These are phyloP conservation scores for Starmera amethionina DNA, from an alignment of 805 yeast species.

Conservation along the genomic window DNA sequence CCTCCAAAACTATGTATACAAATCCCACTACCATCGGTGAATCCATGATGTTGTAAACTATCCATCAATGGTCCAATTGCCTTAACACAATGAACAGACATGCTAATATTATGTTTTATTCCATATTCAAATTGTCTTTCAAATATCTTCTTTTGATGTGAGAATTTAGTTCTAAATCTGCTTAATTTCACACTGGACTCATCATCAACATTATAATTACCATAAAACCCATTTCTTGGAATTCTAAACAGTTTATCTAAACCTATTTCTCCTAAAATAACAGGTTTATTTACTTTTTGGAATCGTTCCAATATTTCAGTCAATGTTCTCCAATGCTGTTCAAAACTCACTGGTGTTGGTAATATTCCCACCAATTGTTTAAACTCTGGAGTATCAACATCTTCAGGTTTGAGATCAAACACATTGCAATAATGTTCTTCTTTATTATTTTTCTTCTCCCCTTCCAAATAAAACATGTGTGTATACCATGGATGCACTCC, in stretches of 20 bases:
- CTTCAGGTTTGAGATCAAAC: conserved; percentile 24
- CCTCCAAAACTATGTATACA: no score
- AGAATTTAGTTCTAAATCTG: conserved; percentile 45
- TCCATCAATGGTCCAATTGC: background rate
- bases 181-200: conserved; percentile 18
- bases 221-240: conserved; percentile 49
- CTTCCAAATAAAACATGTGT: conserved; percentile 41
- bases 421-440: conserved; percentile 46
- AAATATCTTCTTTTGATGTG: conserved; percentile 57
- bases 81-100: background rate
- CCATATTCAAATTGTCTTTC: background rate
- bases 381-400: conserved; percentile 3
- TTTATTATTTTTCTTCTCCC: conserved; percentile 21
- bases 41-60: no score
- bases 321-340: conserved; percentile 19
- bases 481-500: conserved; percentile 94
- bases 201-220: conserved; percentile 23
- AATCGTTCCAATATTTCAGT: conserved; percentile 3
- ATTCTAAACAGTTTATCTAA: conserved; percentile 68
- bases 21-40: no score
- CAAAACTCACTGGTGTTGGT: conserved; percentile 52
- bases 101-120: background rate
- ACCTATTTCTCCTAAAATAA: conserved; percentile 84
- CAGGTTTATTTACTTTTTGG: conserved; percentile 4
- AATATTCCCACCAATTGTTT: conserved; percentile 30